Conservation (phyloP, 805 yeast genomes). For the Lipomyces sp. region DNA sequence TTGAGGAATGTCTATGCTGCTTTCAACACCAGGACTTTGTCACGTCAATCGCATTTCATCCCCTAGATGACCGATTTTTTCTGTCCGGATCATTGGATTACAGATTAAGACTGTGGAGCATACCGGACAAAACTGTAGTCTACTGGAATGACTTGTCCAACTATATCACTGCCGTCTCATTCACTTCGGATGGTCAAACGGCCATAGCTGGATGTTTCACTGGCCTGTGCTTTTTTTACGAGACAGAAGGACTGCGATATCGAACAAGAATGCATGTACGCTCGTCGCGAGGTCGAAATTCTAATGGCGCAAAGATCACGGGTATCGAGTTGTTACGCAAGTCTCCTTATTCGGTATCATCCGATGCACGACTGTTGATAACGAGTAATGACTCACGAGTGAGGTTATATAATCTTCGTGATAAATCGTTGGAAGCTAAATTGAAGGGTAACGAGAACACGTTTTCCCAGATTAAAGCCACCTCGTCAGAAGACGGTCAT, state of each 20-base stretch:
- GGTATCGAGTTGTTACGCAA: slow-evolving; percentile 59
- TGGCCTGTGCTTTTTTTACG: slow-evolving; percentile 66
- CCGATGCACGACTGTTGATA: slow-evolving; percentile 56
- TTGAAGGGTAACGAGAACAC: slow-evolving; percentile 76
- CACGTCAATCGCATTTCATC: slow-evolving; percentile 79
- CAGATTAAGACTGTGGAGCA: slow-evolving; percentile 78
- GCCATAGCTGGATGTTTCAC: slow-evolving; percentile 76
- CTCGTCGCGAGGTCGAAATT: slow-evolving; percentile 42
- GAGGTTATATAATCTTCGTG: slow-evolving; percentile 63
- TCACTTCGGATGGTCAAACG: slow-evolving; percentile 66
- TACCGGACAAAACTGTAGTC: slow-evolving; percentile 70
- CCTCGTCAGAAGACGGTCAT: slow-evolving; percentile 58
- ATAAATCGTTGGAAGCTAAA: slow-evolving; percentile 62
- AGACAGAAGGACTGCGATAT: slow-evolving; percentile 65
- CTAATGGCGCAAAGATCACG: slow-evolving; percentile 66
- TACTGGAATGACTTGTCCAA: slow-evolving; percentile 65
- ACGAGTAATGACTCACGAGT: slow-evolving; percentile 84
- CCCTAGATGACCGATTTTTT: slow-evolving; percentile 84
- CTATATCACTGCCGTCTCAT: slow-evolving; percentile 73
- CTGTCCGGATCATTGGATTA: slow-evolving; percentile 81
- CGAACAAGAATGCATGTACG: slow-evolving; percentile 53
- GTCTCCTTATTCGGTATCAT: slow-evolving; percentile 38
- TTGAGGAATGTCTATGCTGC: slow-evolving; percentile 62
- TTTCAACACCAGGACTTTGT: slow-evolving; percentile 82
- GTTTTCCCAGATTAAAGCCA: slow-evolving; percentile 73